Conservation (phyloP, 805 yeast genomes). For the Nakazawaea peltata region DNA sequence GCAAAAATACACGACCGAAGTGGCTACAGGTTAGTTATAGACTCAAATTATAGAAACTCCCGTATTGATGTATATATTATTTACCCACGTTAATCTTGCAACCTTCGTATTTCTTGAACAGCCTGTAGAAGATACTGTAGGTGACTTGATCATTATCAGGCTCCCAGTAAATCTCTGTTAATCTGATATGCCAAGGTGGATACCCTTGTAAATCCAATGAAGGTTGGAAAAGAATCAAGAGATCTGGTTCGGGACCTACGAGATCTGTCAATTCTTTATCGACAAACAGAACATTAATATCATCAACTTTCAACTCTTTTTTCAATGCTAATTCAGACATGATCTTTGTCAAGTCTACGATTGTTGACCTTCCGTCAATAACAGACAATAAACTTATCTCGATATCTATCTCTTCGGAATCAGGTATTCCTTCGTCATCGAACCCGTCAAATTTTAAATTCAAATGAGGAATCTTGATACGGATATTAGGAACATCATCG, state of each 20-base stretch:
- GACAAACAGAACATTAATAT: slow-evolving; percentile 67
- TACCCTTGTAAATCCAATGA: slow-evolving; percentile 82
- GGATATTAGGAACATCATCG: slow-evolving; percentile 52
- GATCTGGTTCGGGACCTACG: slow-evolving; percentile 91
- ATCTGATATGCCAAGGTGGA: slow-evolving; percentile 96
- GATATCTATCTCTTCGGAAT: slow-evolving; percentile 35
- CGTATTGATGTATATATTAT: no score
- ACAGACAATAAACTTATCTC: slow-evolving; percentile 60
- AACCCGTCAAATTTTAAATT: slow-evolving; percentile 39
- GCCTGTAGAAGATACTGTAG: slow-evolving; percentile 77
- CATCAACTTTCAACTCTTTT: slow-evolving; percentile 52
- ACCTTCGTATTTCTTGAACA: slow-evolving; percentile 63
- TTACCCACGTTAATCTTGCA: slow-evolving; percentile 89
- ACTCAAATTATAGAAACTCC: no score
- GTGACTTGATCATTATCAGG: slow-evolving; percentile 74
- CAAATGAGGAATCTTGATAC: slow-evolving; percentile 60
- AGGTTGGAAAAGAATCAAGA: slow-evolving; percentile 81
- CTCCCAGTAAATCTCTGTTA: slow-evolving; percentile 88
- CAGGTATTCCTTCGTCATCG: slow-evolving; percentile 23
- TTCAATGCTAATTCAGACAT: slow-evolving; percentile 67
- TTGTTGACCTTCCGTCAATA: slow-evolving; percentile 83
- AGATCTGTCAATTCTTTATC: slow-evolving; percentile 67
- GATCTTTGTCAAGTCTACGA: slow-evolving; percentile 81
- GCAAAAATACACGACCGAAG: no score
- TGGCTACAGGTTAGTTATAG: no score